phyloP scores from a whole-genome alignment of 139 green algal genomes.

The Choricystis sp. region DNA sequence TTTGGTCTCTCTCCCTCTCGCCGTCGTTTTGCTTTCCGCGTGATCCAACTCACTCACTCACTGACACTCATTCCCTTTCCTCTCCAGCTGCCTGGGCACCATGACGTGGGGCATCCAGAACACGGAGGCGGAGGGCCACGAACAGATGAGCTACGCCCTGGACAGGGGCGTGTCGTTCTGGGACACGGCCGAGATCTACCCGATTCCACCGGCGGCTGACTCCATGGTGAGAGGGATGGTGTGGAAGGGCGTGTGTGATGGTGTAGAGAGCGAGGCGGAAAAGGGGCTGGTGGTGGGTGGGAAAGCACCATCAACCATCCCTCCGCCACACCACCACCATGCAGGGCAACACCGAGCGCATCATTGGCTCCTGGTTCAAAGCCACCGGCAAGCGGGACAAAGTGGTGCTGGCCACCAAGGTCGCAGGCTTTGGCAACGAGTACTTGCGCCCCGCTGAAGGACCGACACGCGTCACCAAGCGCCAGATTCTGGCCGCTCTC shows the following conservation, averaged over 20 bases:
- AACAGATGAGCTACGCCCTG: conserved; percentile 35
- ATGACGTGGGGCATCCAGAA: conserved; percentile 82
- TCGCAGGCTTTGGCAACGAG: conserved; percentile 42
- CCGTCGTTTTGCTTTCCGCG: neutral
- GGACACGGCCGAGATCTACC: conserved; percentile 78
- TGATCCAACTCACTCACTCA: neutral
- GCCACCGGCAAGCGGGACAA: conserved; percentile 29
- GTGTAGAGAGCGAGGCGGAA: too few relatives aligned
- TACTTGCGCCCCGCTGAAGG: conserved; percentile 36
- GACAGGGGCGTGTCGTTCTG: conserved; percentile 76
- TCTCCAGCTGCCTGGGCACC: conserved; percentile 39
- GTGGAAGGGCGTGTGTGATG: conserved; percentile 1
- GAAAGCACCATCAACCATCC: too few relatives aligned
- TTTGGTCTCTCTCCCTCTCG: neutral
- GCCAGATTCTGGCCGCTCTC: conserved; percentile 53
- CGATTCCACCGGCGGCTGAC: conserved; percentile 32
- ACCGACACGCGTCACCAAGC: conserved; percentile 22
- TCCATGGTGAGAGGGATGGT: neutral
- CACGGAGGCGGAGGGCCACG: conserved; percentile 37
- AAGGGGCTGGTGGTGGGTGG: too few relatives aligned
- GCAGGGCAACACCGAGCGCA: conserved; percentile 62
- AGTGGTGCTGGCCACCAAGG: conserved; percentile 76
- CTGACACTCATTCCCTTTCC: neutral
- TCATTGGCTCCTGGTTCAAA: conserved; percentile 73
- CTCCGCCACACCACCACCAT: too few relatives aligned